Base-by-base conservation (phyloP, 306 rosid genomes). In the Cucumis cinereus region DNA sequence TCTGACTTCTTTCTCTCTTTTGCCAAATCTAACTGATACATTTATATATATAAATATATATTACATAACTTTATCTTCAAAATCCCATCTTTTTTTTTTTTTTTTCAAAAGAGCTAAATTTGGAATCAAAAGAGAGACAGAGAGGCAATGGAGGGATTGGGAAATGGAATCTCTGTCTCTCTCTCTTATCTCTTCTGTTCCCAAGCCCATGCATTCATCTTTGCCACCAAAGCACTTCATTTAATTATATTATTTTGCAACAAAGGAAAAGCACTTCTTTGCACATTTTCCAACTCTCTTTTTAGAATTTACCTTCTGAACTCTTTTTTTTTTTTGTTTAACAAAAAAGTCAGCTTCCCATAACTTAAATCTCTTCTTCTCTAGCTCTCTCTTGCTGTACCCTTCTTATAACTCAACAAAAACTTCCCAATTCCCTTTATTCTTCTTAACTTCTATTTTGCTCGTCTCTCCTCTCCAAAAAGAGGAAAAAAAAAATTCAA, bases 141-240 rank as follows among this genome's bases (percentile, higher is more conserved):
- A 17, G 41, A 71, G 7, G 41, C 43, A 16, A 72, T 72, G 22
- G 26, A 49, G 45, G 76, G 79, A 77, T 87, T 82, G 92, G 88
- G 85, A 91, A 87, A 79, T 80, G 87, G 78, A 81, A 79, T 79
- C 74, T 86, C 72, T 70, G 80, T 78, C 79, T 60, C 86, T 78
- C 78, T 62, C 77, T 83, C 84, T 88, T 82, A 84, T 92, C 96
- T 84, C 84, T 77, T 79, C 83, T 82, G 88, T 84, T 88, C 82
- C 90, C 91, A 87, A 83, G 80, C 92, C 98, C 97, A 87, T 85
- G 82, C 92, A 75, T 72, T 74, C 60, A 84, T 84, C 81, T 79
- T 56, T 78, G 82, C 82, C 85, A 74, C 76, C 68, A 62, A 75
- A 53, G 66, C 83, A 73, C 82, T 77, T 66, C 11, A 78, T 68